These are phyloP conservation scores for Clarireedia homoeocarpa DNA, from an alignment of 2,329 filamentous ascomycete genomes.

Conservation along the genomic window DNA sequence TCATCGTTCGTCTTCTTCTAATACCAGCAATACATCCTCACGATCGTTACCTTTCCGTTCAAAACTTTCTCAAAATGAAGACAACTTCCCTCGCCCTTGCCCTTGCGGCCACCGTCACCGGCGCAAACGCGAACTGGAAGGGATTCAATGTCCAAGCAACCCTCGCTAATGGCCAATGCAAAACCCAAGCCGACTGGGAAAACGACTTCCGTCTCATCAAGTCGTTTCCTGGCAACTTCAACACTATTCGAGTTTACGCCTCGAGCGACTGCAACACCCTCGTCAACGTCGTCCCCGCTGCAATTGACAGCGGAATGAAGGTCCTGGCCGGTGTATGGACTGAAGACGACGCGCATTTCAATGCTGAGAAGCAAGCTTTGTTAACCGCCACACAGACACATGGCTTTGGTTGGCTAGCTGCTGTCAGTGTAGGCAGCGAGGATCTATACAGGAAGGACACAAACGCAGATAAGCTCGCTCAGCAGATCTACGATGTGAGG, in stretches of 20 bases:
- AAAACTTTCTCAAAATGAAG: constrained; percentile 18
- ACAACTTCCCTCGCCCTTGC: constrained; percentile 24
- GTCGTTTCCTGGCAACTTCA: constrained; percentile 43
- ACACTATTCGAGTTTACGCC: constrained; percentile 52
- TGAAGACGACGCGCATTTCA: constrained; percentile 45
- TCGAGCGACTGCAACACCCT: constrained; percentile 44
- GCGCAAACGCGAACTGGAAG: constrained; percentile 32
- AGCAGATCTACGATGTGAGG: constrained; percentile 42
- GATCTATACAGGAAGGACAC: constrained; percentile 54
- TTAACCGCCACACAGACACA: constrained; percentile 46
- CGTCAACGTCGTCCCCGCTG: constrained; percentile 44
- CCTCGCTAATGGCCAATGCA: constrained; percentile 52
- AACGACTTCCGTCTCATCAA: constrained; percentile 53
- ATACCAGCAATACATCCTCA: neutral
- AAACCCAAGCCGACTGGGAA: constrained; percentile 53
- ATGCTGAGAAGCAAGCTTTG: constrained; percentile 53
- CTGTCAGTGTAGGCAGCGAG: constrained; percentile 57
- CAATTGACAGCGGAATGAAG: constrained; percentile 50
- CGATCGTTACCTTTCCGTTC: neutral
- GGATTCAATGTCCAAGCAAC: constrained; percentile 37
- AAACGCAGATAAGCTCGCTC: neutral
- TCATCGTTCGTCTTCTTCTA: neutral
- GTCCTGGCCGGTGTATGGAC: constrained; percentile 60
- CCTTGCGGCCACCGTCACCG: constrained; percentile 27
- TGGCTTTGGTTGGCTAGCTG: constrained; percentile 51